These are phyloP conservation scores for Grosmannia serpens DNA, from an alignment of 2,329 filamentous ascomycete genomes.

Conservation along the genomic window DNA sequence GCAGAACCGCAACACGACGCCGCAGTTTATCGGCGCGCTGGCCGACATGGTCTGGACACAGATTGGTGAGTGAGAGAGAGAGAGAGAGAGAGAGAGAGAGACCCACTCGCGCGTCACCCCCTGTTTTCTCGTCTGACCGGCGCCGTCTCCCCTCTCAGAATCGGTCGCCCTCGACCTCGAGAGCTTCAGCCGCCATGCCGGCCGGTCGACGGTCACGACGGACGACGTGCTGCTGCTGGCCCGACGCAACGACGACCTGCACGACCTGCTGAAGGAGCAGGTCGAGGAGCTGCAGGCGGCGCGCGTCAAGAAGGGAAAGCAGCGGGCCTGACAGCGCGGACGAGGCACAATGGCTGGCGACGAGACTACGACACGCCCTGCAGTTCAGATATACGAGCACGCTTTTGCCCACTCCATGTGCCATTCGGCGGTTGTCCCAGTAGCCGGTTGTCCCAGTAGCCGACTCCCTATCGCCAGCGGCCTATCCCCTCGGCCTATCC, in stretches of 20 bases:
- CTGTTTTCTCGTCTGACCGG: neutral
- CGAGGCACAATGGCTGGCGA: neutral
- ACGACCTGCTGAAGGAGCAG: conserved; percentile 60
- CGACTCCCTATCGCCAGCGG: too few species aligned
- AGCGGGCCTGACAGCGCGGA: neutral
- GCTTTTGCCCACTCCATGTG: neutral
- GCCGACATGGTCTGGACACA: conserved; percentile 84
- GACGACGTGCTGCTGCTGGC: conserved; percentile 83
- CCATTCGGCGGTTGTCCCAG: neutral
- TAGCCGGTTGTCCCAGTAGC: too few species aligned
- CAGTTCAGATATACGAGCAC: too few species aligned
- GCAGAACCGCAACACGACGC: conserved; percentile 72
- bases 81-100: neutral
- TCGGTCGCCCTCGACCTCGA: conserved; percentile 46
- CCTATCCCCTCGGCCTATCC: too few species aligned
- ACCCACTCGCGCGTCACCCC: too few species aligned
- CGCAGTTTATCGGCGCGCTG: conserved; percentile 77
- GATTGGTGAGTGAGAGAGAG: conserved; percentile 48
- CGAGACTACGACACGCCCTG: neutral
- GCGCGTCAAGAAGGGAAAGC: conserved; percentile 21
- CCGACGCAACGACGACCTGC: conserved; percentile 74
- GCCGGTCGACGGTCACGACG: conserved; percentile 65
- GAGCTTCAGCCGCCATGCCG: conserved; percentile 60
- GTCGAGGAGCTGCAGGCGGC: conserved; percentile 48
- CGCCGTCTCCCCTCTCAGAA: conserved; percentile 24